Percentiles rank a stretch among this genome's conserved stretches.
Conservation (phyloP, 345 rosid species). For the Populus simonii region DNA sequence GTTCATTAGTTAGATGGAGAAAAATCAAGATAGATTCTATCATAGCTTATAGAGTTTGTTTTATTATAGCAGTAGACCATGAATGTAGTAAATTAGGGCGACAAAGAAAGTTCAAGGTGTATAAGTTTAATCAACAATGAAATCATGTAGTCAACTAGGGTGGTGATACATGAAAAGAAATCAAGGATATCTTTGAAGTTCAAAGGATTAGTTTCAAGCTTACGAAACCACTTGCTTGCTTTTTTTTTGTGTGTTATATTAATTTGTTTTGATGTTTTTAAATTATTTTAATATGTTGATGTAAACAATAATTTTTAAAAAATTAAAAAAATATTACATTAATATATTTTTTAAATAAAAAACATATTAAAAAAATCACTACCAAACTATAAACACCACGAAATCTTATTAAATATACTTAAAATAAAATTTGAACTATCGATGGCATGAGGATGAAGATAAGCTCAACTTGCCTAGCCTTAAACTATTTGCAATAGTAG, state of each 20-base stretch:
- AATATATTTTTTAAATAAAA: too few relatives aligned
- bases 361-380: too few relatives aligned
- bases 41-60: background rate
- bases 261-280: too few relatives aligned
- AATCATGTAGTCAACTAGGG: background rate
- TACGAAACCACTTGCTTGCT: constrained; percentile 33
- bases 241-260: too few relatives aligned
- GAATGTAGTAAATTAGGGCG: background rate
- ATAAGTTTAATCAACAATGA: background rate
- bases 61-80: background rate
- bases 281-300: too few relatives aligned
- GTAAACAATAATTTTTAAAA: too few relatives aligned
- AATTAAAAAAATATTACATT: too few relatives aligned
- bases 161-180: background rate
- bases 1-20: background rate
- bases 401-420: background rate
- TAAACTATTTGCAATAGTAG: constrained; percentile 6
- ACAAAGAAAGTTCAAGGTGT: background rate
- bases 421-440: constrained; percentile 8
- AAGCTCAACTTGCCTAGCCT: constrained; percentile 30
- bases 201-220: constrained; percentile 19
- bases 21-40: background rate
- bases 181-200: constrained; percentile 9
- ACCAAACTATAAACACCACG: rapidly evolving
- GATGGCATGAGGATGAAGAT: constrained; percentile 10